A percentile compares a stretch with the other conserved stretches of the same genome.
Evolutionary conservation across 306 rosid genomes (phyloP).

Genomic region (Prunus armeniaca): DNA sequence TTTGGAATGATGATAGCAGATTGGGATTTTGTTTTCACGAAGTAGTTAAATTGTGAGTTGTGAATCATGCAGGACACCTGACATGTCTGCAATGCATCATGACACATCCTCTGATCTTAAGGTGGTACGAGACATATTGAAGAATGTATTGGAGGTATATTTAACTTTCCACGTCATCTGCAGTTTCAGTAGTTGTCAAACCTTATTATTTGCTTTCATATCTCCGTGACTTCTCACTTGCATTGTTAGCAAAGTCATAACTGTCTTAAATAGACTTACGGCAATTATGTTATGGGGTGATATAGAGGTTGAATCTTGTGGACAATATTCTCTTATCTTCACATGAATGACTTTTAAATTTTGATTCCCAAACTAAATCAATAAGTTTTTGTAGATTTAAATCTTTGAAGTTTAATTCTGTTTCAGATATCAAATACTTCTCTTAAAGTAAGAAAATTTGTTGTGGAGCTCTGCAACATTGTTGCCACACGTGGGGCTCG

Average conservation of each 20-base stretch:
- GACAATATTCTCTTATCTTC: not conserved
- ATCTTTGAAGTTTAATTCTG: not conserved
- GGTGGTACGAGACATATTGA: constrained; percentile 68
- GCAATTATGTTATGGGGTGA: too few relatives aligned
- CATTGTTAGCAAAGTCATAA: not conserved
- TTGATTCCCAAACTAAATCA: constrained; percentile 8
- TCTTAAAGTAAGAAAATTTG: constrained; percentile 49
- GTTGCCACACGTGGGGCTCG: constrained; percentile 88
- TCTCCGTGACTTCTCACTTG: not conserved
- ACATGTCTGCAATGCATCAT: constrained; percentile 86
- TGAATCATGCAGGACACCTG: constrained; percentile 69
- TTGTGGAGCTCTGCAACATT: constrained; percentile 69
- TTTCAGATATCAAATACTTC: constrained; percentile 66
- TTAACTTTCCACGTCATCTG: not conserved
- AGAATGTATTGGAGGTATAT: constrained; percentile 71
- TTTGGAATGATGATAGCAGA: not conserved
- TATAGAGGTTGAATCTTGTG: not conserved
- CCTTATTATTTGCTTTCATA: not conserved
- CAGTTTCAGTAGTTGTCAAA: not conserved
- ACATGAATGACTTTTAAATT: constrained; percentile 4
- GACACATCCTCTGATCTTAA: constrained; percentile 78
- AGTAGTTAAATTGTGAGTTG: constrained; percentile 5
- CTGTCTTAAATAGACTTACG: not conserved
- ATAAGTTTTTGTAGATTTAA: not conserved
- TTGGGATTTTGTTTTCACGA: not conserved